Evolutionary conservation across 2,329 filamentous ascomycete species (phyloP), one percentile per base, ranked within the genome.

Genomic region (Hypocreales sp.): DNA sequence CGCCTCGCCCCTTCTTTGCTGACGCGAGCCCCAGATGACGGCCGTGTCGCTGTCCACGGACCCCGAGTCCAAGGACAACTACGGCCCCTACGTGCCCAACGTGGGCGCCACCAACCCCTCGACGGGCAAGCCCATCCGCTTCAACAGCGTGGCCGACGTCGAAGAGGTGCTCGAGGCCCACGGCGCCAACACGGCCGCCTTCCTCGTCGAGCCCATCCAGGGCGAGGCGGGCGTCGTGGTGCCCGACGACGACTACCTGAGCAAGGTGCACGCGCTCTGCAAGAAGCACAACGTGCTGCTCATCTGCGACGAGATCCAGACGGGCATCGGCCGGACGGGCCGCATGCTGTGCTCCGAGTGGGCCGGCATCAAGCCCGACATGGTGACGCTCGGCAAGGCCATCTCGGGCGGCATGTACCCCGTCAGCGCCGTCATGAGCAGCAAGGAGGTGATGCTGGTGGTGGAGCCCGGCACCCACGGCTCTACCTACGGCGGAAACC

Each of bases 331-430:
- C 29, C 77, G 90, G 37, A 98, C 90, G 12, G 90, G 90, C 28
- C 81, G 79, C 47, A 79, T 98, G 61, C 73, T 98, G 29, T 93
- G 84, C 65, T 79, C 81, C 46, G 74, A 98, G 57, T 95, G 90
- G 86, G 77, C 81, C 31, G 80, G 77, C 40, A 84, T 98, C 63
- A 92, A 87, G 63, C 90, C 87, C 21, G 90, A 98, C 50, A 68
- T 98, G 46, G 79, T 98, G 15, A 77, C 92, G 25, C 73, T 98
- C 19, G 90, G 90, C 47, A 98, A 98, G 63, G 90, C 90, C 41
- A 93, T 98, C 50, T 93, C 84, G 19, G 90, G 90, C 37, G 90
- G 90, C 53, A 90, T 95, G 79, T 98, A 98, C 58, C 90, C 90
- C n/a, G 90, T 98, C 31, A 93, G 84, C 35, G 84, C 78, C 44